Base-by-base conservation (phyloP, 306 rosid genomes). In the Lithocarpus polystachyus region DNA sequence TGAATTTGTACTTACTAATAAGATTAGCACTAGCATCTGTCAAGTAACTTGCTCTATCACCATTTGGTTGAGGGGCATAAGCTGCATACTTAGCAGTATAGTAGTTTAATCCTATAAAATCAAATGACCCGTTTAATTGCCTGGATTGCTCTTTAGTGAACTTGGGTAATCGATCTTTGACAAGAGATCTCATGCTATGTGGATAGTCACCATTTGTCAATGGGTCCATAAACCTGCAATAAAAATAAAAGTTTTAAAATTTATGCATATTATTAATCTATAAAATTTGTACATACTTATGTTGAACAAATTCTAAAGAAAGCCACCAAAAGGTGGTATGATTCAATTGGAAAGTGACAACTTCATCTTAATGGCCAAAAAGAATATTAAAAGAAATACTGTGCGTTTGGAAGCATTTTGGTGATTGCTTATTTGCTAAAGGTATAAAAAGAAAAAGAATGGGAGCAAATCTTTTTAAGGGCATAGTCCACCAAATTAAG, bases 31-130 rank as follows among this genome's bases (percentile, higher is more conserved):
- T 84, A 51, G 78, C 1, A 35, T 90, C 94, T 14, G 89, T 67
- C 22, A 35, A 55, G 10, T 76, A 72, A 52, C 75, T 83, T 52
- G 76, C 77, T n/a, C 60, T 75, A 45, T 26, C 76, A 1, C 45
- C 71, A 15, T 24, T 81, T 53, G 1, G 37, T 1, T 81, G 56
- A 67, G 87, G 83, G 53, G 74, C 52, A 78, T 74, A 29, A 43
- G 80, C 65, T 72, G 84, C 94, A 76, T 85, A 90, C 37, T 75
- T 51, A 31, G 89, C 52, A 33, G 89, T 82, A 82, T 90, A 90
- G 71, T 90, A 90, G 77, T 90, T 90, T 68, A 90, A 18, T 72
- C 96, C 96, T 23, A 91, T 28, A 54, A 91, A 91, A 80, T 91
- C 93, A 17, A 77, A 86, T 52, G 96, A 88, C 37, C 89, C 85